phyloP scores from a whole-genome alignment of 73 alveolate species.

The Paramecium primaurelia region DNA sequence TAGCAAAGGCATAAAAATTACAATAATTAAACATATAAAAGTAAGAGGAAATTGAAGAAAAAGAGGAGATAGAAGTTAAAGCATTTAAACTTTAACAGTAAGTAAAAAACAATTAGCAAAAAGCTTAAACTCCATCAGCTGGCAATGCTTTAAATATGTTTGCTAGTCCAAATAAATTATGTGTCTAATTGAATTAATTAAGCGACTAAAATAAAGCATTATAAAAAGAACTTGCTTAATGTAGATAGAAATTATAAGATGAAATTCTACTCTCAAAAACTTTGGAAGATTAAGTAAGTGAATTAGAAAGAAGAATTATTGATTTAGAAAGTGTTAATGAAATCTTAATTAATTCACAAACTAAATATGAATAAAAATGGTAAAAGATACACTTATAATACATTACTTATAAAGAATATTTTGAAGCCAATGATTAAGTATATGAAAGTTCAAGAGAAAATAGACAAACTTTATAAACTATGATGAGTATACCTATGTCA shows the following conservation, averaged over 20 bases:
- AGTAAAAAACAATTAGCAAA: not conserved
- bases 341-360: not conserved
- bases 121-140: slow-evolving; percentile 15
- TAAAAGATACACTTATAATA: not conserved
- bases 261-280: slow-evolving; percentile 26
- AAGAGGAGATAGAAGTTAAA: slow-evolving; percentile 37
- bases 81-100: slow-evolving; percentile 1
- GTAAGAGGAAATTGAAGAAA: slow-evolving; percentile 17
- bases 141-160: slow-evolving; percentile 8
- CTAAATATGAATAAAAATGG: slow-evolving; percentile 14
- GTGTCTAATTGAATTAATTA: not conserved
- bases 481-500: not conserved
- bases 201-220: not conserved
- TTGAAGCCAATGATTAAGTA: not conserved
- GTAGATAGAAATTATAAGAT: slow-evolving; percentile 19
- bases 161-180: slow-evolving; percentile 24
- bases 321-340: not conserved
- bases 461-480: not conserved
- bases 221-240: not conserved
- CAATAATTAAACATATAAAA: not conserved
- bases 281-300: slow-evolving; percentile 11
- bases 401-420: not conserved
- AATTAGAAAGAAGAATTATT: not conserved
- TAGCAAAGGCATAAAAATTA: slow-evolving; percentile 11
- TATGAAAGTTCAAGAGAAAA: slow-evolving; percentile 24